Evolutionary conservation across 805 yeast genomes (phyloP).

Genomic region (Candida ovalis): DNA sequence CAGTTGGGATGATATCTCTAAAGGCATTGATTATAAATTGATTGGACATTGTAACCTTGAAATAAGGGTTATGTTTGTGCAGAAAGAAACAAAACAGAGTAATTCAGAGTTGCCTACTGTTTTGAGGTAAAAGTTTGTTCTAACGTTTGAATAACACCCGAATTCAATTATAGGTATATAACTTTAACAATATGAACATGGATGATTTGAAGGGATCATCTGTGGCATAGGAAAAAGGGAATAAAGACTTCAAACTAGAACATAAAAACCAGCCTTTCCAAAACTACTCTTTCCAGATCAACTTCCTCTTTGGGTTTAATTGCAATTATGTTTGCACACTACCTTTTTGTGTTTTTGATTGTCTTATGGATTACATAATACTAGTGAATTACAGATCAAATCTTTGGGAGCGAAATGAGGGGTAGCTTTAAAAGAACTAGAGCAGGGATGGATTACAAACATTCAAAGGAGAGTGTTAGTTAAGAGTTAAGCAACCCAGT

Average conservation of each 20-base stretch:
- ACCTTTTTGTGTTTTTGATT: not conserved
- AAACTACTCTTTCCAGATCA: not conserved
- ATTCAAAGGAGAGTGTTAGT: too few species aligned
- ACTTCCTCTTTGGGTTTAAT: conserved; percentile 5
- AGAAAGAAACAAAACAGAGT: not conserved
- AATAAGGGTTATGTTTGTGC: not conserved
- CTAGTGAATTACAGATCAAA: not conserved
- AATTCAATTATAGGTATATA: too few species aligned
- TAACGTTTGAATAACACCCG: too few species aligned
- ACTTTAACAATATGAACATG: too few species aligned
- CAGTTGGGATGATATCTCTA: conserved; percentile 48
- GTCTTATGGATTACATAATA: not conserved
- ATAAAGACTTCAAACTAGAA: not conserved
- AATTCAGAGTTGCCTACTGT: too few species aligned
- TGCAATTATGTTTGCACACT: not conserved
- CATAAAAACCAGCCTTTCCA: conserved; percentile 9
- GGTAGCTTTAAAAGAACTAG: not conserved
- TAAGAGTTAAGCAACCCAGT: too few species aligned
- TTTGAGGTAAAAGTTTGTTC: too few species aligned
- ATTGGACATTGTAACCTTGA: conserved; percentile 24
- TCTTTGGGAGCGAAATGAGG: not conserved
- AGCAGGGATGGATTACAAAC: not conserved
- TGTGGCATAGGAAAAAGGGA: not conserved
- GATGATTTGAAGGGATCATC: not conserved
- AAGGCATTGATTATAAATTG: conserved; percentile 35